Conservation (phyloP, 2,329 filamentous ascomycete genomes). For the Talaromyces sp. region DNA sequence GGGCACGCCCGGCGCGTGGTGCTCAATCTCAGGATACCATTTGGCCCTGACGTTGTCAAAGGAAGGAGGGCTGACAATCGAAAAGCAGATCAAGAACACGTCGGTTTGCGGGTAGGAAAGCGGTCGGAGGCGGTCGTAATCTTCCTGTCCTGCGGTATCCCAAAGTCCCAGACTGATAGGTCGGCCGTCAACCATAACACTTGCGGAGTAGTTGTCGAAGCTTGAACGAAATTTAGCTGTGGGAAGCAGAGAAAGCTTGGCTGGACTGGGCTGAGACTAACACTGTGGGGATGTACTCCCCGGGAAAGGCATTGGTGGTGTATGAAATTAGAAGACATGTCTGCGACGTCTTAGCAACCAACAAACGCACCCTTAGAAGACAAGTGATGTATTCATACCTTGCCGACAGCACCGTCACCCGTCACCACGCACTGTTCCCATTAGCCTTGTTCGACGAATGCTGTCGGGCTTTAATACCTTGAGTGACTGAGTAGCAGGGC, state of each 20-base stretch:
- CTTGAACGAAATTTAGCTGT: slow-evolving; percentile 42
- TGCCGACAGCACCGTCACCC: slow-evolving; percentile 97
- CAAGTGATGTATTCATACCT: slow-evolving; percentile 56
- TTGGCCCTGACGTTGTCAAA: slow-evolving; percentile 99
- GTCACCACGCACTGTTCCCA: slow-evolving; percentile 84
- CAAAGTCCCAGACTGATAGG: slow-evolving; percentile 94
- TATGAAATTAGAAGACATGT: slow-evolving; percentile 99
- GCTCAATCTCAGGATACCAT: slow-evolving; percentile 98
- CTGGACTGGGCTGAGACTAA: slow-evolving; percentile 21
- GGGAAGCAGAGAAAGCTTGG: slow-evolving; percentile 3
- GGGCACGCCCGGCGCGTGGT: slow-evolving; percentile 90
- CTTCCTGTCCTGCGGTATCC: slow-evolving; percentile 98
- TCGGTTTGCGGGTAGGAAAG: slow-evolving; percentile 98
- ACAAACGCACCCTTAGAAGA: background rate
- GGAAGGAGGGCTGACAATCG: slow-evolving; percentile 92
- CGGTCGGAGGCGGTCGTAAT: slow-evolving; percentile 92
- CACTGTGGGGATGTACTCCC: slow-evolving; percentile 98
- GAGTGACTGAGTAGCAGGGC: slow-evolving; percentile 80
- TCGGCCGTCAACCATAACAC: slow-evolving; percentile 98
- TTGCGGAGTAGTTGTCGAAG: slow-evolving; percentile 98
- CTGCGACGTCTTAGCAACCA: slow-evolving; percentile 42
- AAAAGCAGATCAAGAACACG: slow-evolving; percentile 97
- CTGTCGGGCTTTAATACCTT: slow-evolving; percentile 59
- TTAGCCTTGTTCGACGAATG: slow-evolving; percentile 26
- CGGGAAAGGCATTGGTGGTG: slow-evolving; percentile 99